Conservation (phyloP, 2,329 filamentous ascomycete genomes). For the Scedosporium dehoogii region DNA sequence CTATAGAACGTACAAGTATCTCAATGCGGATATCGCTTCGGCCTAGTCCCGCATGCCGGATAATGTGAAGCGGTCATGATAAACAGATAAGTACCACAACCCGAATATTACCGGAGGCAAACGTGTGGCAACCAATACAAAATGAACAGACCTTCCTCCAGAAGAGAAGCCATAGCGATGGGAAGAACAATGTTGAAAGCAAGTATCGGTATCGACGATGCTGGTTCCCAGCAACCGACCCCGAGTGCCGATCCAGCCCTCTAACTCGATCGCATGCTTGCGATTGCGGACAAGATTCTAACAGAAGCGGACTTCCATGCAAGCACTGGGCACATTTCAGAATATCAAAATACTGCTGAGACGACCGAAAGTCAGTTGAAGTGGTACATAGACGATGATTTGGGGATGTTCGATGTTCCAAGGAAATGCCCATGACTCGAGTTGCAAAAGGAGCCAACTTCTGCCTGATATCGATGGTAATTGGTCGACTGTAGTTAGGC, state of each 20-base stretch:
- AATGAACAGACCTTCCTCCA: not conserved
- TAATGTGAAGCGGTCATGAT: not conserved
- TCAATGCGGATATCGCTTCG: not conserved
- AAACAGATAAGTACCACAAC: not conserved
- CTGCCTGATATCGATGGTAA: too few species aligned
- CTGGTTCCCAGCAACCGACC: not conserved
- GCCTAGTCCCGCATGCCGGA: not conserved
- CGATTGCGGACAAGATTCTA: not conserved
- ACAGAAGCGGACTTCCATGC: not conserved
- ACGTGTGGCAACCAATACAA: not conserved
- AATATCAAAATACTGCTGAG: too few species aligned
- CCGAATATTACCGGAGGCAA: not conserved
- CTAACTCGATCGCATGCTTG: not conserved
- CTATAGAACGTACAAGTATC: too few species aligned
- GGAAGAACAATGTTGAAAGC: not conserved
- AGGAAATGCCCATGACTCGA: too few species aligned
- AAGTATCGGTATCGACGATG: not conserved
- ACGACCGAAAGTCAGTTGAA: too few species aligned
- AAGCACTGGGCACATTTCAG: not conserved
- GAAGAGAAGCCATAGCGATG: not conserved
- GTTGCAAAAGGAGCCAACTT: too few species aligned
- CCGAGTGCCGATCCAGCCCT: not conserved
- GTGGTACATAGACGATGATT: too few species aligned
- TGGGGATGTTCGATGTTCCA: not conserved
- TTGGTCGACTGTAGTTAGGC: too few species aligned